Conservation (phyloP, 331 rosid species). For the Rhamnella rubrinervis region DNA sequence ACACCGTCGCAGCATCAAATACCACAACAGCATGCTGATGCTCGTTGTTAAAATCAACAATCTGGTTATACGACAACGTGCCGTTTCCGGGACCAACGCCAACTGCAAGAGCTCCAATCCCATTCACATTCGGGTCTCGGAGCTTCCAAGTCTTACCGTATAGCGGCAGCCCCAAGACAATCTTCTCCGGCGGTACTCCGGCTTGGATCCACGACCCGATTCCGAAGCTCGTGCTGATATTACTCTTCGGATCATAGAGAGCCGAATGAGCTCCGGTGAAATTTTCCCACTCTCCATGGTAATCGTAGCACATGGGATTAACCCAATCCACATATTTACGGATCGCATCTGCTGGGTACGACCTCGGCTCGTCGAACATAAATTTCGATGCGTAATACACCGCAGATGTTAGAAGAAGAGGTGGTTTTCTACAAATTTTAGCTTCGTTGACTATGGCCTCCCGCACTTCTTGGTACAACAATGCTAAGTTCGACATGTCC, state of each 20-base stretch:
- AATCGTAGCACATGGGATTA: constrained; percentile 80
- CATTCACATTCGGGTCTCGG: constrained; percentile 33
- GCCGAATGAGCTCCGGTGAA: constrained; percentile 54
- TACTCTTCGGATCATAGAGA: constrained; percentile 42
- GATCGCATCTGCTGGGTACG: constrained; percentile 55
- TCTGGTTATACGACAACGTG: constrained; percentile 36
- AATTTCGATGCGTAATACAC: constrained; percentile 57
- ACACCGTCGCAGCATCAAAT: constrained; percentile 45
- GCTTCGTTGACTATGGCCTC: constrained; percentile 38
- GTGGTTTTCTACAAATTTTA: constrained; percentile 16
- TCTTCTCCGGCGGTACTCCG: constrained; percentile 45
- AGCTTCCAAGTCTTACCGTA: constrained; percentile 74
- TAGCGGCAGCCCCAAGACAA: constrained; percentile 71
- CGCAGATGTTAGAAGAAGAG: constrained; percentile 55
- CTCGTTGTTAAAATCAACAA: constrained; percentile 39
- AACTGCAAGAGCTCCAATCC: constrained; percentile 45
- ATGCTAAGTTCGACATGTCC: constrained; percentile 69
- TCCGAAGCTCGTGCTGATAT: constrained; percentile 50
- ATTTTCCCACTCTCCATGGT: constrained; percentile 64
- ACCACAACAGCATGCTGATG: constrained; percentile 33
- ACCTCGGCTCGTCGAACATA: constrained; percentile 22
- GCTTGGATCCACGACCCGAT: constrained; percentile 63
- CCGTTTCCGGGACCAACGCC: constrained; percentile 61
- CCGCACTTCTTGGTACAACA: constrained; percentile 48
- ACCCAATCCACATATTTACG: constrained; percentile 54